phyloP scores from a whole-genome alignment of 2,329 filamentous ascomycete genomes.

The Nothophoma quercina region DNA sequence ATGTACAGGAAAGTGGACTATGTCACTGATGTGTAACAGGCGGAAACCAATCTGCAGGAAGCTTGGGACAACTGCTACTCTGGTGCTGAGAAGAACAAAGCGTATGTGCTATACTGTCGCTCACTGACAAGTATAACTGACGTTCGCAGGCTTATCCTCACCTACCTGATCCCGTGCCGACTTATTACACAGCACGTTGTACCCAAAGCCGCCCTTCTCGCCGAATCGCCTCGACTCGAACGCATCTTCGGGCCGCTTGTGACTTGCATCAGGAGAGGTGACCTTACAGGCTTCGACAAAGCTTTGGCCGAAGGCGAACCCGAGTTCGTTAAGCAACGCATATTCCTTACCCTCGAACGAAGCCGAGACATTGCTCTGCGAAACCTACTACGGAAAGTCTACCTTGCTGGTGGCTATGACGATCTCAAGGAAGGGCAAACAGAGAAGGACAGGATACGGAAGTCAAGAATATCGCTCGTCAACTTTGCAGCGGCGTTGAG shows the following conservation, averaged over 20 bases:
- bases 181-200: conserved; percentile 87
- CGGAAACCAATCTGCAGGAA: conserved; percentile 67
- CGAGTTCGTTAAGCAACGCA: conserved; percentile 91
- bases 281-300: conserved; percentile 82
- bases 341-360: conserved; percentile 93
- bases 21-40: conserved; percentile 35
- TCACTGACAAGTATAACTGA: conserved; percentile 13
- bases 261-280: conserved; percentile 79
- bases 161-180: conserved; percentile 92
- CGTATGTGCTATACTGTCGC: conserved; percentile 62
- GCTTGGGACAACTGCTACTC: conserved; percentile 85
- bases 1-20: not conserved
- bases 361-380: conserved; percentile 90
- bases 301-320: conserved; percentile 83
- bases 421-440: conserved; percentile 73
- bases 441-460: conserved; percentile 66
- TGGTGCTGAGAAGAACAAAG: conserved; percentile 75
- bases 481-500: conserved; percentile 88
- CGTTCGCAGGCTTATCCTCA: conserved; percentile 77
- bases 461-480: conserved; percentile 79
- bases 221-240: conserved; percentile 78
- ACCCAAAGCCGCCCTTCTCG: conserved; percentile 74
- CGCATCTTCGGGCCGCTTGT: conserved; percentile 80
- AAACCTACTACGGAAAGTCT: conserved; percentile 92
- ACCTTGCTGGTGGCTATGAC: conserved; percentile 79